Conservation (phyloP, 176 grass and related monocot species). For the Avena insularis region DNA sequence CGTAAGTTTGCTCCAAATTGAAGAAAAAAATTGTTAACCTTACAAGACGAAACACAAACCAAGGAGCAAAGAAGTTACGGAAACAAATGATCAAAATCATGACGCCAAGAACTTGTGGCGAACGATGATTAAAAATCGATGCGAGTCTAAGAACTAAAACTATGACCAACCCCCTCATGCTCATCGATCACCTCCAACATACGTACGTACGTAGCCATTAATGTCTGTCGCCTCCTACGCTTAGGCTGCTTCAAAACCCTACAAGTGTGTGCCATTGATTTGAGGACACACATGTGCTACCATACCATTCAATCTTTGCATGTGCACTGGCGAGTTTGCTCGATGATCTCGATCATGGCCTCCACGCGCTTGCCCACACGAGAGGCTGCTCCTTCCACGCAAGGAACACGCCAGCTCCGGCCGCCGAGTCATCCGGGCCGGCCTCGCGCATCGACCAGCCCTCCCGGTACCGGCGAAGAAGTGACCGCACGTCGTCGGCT, state of each 20-base stretch:
- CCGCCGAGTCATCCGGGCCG: slow-evolving; percentile 51
- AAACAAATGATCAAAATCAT: slow-evolving; percentile 44
- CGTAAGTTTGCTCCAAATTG: slow-evolving; percentile 37
- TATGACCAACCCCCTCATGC: slow-evolving; percentile 36
- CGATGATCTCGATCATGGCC: slow-evolving; percentile 55
- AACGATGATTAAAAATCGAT: slow-evolving; percentile 49
- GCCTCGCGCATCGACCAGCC: slow-evolving; percentile 87
- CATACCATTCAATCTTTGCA: slow-evolving; percentile 36
- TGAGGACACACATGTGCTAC: slow-evolving; percentile 30
- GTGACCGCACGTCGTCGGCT: slow-evolving; percentile 79
- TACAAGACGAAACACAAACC: slow-evolving; percentile 47
- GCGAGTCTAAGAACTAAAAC: slow-evolving; percentile 48
- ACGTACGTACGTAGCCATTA: slow-evolving; percentile 45
- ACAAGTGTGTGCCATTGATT: slow-evolving; percentile 45
- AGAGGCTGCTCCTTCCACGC: slow-evolving; percentile 95
- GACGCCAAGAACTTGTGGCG: slow-evolving; percentile 53
- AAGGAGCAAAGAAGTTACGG: neutral
- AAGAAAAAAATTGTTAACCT: slow-evolving; percentile 41
- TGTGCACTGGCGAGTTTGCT: slow-evolving; percentile 20
- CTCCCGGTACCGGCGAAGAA: slow-evolving; percentile 86
- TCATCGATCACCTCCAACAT: slow-evolving; percentile 41
- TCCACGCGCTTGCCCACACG: slow-evolving; percentile 97
- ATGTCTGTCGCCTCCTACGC: slow-evolving; percentile 37
- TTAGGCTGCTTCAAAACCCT: slow-evolving; percentile 59
- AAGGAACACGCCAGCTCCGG: slow-evolving; percentile 73